Evolutionary conservation across 345 rosid genomes (phyloP), one percentile per base, ranked within the genome.

Genomic region (Camelina neglecta): DNA sequence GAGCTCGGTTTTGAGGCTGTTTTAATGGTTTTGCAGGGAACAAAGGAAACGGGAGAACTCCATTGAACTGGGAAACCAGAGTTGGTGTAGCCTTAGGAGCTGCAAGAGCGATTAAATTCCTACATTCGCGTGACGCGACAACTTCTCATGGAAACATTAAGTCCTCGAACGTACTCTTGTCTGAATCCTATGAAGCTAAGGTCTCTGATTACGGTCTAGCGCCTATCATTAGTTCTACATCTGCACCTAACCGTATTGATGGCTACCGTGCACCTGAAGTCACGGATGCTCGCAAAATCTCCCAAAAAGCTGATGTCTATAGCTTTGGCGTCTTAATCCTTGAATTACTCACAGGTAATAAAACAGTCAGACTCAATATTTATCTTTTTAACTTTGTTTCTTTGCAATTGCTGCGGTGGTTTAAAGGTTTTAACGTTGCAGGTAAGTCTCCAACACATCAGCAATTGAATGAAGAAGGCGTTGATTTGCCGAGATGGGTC

Each of bases 221-320:
- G 3, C 86, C 82, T 16, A 90, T 95, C 57, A 89, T 86, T 9
- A 88, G 89, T 35, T 90, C 97, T 5, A 70, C 90, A 15, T 63
- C 91, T 11, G 81, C 95, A 8, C 95, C 96, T 55, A 90, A 80
- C 84, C 85, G 96, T 21, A 81, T 89, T 1, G 91, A 88, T 65
- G 93, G 97, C 48, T 95, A 92, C 82, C 92, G 93, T 24, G 97
- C 97, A 1, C 97, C 97, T 8, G 98, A 94, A 71, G 90, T 90
- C 24, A 89, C 94, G 0, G 97, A 88, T 56, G 80, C 93, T 60
- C 93, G 88, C 54, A 87, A 68, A 60, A 87, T 87, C 67, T 90
- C 97, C 16, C 99, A 92, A 60, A 87, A 88, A 67, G 96, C 97
- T 6, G 99, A 95, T 60, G 96, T 90, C 15, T 92, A 90, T 67